These are phyloP conservation scores for Berberis thunbergii DNA, from an alignment of 164 flowering plant genomes.

Conservation along the genomic window DNA sequence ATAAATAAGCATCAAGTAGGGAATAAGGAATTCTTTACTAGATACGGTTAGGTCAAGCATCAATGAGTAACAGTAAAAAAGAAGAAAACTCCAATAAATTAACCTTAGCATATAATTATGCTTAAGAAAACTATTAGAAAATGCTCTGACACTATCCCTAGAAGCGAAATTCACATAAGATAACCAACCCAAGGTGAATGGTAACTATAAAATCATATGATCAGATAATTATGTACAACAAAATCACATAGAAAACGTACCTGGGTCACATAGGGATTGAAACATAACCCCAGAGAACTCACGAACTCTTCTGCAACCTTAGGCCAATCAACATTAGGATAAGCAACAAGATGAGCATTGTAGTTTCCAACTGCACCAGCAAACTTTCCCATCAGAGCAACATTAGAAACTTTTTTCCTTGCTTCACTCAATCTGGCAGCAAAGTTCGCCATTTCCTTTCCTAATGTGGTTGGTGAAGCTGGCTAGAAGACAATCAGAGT, in stretches of 20 bases:
- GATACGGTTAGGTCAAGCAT: too few species aligned
- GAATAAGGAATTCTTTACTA: too few species aligned
- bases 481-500: slow-evolving; percentile 34
- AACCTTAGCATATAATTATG: too few species aligned
- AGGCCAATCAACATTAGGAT: slow-evolving; percentile 79
- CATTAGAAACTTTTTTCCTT: slow-evolving; percentile 43
- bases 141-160: too few species aligned
- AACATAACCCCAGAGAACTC: slow-evolving; percentile 67
- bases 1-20: too few species aligned
- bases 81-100: too few species aligned
- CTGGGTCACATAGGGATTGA: slow-evolving; percentile 93
- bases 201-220: not conserved
- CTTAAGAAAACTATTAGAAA: too few species aligned
- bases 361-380: slow-evolving; percentile 98
- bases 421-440: slow-evolving; percentile 61
- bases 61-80: too few species aligned
- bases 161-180: too few species aligned
- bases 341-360: slow-evolving; percentile 89
- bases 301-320: slow-evolving; percentile 78
- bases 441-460: slow-evolving; percentile 89
- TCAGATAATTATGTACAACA: not conserved
- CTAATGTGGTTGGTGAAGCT: slow-evolving; percentile 90
- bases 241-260: slow-evolving; percentile 18
- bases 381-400: slow-evolving; percentile 75
- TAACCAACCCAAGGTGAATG: not conserved